Base-by-base conservation (phyloP, 257 asterid genomes). In the Lithospermum erythrorhizon region DNA sequence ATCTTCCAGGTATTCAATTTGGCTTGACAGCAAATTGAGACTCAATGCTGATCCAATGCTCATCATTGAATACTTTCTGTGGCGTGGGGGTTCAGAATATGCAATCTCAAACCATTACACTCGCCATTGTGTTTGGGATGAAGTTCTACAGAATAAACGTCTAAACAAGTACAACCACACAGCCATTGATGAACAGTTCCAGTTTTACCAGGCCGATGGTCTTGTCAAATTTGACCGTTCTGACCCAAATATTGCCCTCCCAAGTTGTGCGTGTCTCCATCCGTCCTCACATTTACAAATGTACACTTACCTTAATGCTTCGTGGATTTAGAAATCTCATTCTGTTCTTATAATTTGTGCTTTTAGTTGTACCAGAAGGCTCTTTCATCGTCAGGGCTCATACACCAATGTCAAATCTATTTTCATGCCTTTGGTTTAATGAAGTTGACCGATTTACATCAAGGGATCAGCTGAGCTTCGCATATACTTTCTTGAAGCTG, bases 111-210 rank as follows among this genome's bases (percentile, higher is more conserved):
- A 87, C 75, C 95, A 90, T 70, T 90, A 90, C 68, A 72, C 78
- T 10, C 95, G 95, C 63, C 97, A 83, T 62, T 90, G 97, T 72
- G 97, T 90, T 57, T 87, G 95, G 96, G 96, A 90, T 59, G 97
- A 90, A 73, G 95, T 87, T 21, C 70, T 85, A 71, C 97, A 90
- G 64, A 90, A 90, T 72, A 90, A 90, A 75, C 79, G 89, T 72
- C 77, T 90, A 55, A 85, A 87, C 68, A 90, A 90, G 84, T 90
- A 85, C 74, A 82, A 85, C 65, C 95, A 79, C 75, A 61, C 91
- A 18, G 86, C 85, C 64, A 83, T 87, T 58, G 95, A 90, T 57
- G 94, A 90, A 67, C 96, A 87, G 80, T 87, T 87, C 62, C 73
- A 75, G 70, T 64, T 80, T 32, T 90, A 90, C 73, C 93, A 77